Evolutionary conservation across 257 asterid genomes (phyloP), one percentile per base, ranked within the genome.

Genomic region (Verbena officinalis): DNA sequence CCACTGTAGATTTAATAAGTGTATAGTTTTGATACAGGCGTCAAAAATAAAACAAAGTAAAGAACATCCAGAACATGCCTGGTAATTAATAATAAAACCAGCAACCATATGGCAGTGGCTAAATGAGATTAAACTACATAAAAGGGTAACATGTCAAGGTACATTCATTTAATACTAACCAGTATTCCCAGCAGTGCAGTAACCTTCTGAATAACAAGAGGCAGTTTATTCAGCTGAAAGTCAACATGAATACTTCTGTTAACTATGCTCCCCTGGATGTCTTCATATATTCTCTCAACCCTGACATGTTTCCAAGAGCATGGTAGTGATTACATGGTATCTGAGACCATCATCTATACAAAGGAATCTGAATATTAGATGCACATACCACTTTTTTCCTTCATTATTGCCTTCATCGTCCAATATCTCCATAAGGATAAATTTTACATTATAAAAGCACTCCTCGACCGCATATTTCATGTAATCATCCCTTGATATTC

Each of bases 401-500:
- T 88, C 98, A 67, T 81, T 83, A 63, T 85, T 84, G 75, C 84
- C 91, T 77, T 84, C 95, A 53, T 84, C 92, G 40, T 84, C 95
- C 74, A 90, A 72, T 68, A 93, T 83, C 55, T 85, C 83, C 51
- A 76, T 74, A 56, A 93, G 91, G 82, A 93, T 80, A 79, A 69
- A 78, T 76, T 79, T 80, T 67, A 90, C 38, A 68, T 90, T 59
- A 64, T 78, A 78, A 72, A 75, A 93, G 78, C 95, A 84, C 83
- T 93, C 99, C 72, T 84, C 77, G 79, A 93, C 99, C 17, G 96
- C 99, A 76, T 93, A 93, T 78, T 81, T 81, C 99, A 93, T 93
- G 87, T 90, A 84, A 46, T 88, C 99, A 68, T 93, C 99, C 88
- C 81, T 90, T 64, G 86, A 83, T 68, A 93, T 88, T 79, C 95